Base-by-base conservation (phyloP, 352 stramenopile species). In the Phytophthora lateralis region DNA sequence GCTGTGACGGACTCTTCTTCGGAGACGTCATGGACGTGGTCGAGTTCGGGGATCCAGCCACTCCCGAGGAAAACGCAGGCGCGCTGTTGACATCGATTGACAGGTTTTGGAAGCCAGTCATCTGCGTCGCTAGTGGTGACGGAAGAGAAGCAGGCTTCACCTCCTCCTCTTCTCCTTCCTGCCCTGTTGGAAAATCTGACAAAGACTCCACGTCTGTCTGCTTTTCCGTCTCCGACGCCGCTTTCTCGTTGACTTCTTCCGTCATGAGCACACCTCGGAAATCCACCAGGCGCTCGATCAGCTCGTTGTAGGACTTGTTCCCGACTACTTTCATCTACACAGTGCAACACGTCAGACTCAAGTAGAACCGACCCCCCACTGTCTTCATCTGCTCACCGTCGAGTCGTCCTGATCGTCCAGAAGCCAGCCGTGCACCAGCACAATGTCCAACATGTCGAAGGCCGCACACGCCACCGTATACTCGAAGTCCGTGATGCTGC, bases 371-470 rank as follows among this genome's bases (percentile, higher is more conserved):
- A 20, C 21, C n/a, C 12, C 32, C 4, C 4, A 41, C 39, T 7
- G 15, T 37, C 9, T 17, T 41, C 10, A 49, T 0, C 15, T 43
- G 42, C 75, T 15, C 34, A 91, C 82, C 63, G 93, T 96, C 39
- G 75, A 66, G 15, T 80, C 66, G 66, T 98, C 91, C 52, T 98
- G 79, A 6, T 89, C 79, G 68, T 99, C 97, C 11, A 99, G 52
- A n/a, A 99, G 69, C 97, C 97, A 99, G 11, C 97, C 97, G 66
- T 99, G 97, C 30, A 99, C 93, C 27, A 99, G 78, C 52, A 90
- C 78, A 43, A 99, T 95, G 29, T 93, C 91, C 44, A 98, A 71
- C 68, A 99, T 85, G 76, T 99, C 97, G 73, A 99, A 99, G 8
- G 95, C 83, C 2, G 96, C 89, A 49, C 98, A 90, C 32, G 95